Evolutionary conservation across 768 basidiomycete species (phyloP).

Genomic region (Mycena alexandri): DNA sequence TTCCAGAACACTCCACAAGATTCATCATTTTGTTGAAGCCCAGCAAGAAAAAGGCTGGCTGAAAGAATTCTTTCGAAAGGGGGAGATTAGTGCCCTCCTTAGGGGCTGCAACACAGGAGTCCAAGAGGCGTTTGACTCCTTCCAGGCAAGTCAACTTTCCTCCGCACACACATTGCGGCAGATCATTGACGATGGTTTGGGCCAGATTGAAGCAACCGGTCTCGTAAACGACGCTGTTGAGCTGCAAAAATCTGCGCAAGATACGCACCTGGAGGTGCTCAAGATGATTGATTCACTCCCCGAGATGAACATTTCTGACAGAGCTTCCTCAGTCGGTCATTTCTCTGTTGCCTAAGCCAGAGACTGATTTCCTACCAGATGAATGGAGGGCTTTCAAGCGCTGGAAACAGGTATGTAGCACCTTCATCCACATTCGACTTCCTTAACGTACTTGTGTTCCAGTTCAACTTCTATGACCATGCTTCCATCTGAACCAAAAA

Average conservation of each 20-base stretch:
- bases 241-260: neutral
- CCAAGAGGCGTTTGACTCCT: neutral
- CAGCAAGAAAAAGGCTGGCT: neutral
- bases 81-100: too few species aligned
- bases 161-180: too few species aligned
- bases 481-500: neutral
- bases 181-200: neutral
- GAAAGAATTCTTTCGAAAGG: neutral
- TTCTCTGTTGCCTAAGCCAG: neutral
- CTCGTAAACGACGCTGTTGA: neutral
- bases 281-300: neutral
- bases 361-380: neutral
- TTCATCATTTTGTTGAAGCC: neutral
- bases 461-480: slow-evolving; percentile 4
- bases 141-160: neutral
- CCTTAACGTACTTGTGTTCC: too few species aligned
- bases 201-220: neutral
- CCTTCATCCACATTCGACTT: too few species aligned
- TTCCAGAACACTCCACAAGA: slow-evolving; percentile 9
- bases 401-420: neutral
- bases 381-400: neutral
- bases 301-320: neutral
- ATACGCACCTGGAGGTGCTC: slow-evolving; percentile 3
- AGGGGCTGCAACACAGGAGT: neutral
- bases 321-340: neutral